phyloP scores from a whole-genome alignment of 1,139 yeast species.

The Magnusiomyces fungicola region DNA sequence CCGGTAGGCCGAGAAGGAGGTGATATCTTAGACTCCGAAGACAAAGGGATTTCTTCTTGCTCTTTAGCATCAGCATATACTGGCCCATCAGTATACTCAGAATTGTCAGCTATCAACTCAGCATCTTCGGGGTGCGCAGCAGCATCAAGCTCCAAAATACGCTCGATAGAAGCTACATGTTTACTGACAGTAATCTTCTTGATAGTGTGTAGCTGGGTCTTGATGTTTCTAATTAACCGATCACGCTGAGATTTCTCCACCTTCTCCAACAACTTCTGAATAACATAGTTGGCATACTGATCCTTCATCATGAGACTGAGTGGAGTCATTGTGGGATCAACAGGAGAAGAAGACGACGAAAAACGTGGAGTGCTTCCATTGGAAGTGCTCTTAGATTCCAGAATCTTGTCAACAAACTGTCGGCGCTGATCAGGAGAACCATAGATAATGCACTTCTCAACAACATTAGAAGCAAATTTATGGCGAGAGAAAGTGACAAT shows the following conservation, averaged over 20 bases:
- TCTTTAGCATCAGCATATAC: neutral
- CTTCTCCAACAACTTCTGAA: slow-evolving; percentile 86
- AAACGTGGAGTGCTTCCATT: slow-evolving; percentile 34
- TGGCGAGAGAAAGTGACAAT: slow-evolving; percentile 83
- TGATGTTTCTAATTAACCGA: slow-evolving; percentile 33
- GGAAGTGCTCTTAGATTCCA: slow-evolving; percentile 25
- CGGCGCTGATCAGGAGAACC: slow-evolving; percentile 60
- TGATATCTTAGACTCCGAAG: neutral
- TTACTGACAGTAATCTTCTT: slow-evolving; percentile 52
- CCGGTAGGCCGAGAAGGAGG: neutral
- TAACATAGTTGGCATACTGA: slow-evolving; percentile 94
- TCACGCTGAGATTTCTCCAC: slow-evolving; percentile 51
- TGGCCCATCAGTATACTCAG: neutral
- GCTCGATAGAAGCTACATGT: slow-evolving; percentile 82
- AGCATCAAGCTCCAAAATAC: slow-evolving; percentile 39
- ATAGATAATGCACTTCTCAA: slow-evolving; percentile 81
- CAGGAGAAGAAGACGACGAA: neutral
- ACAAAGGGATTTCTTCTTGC: too few species aligned
- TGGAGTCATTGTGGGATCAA: slow-evolving; percentile 23
- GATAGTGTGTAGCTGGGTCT: slow-evolving; percentile 35
- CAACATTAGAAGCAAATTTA: slow-evolving; percentile 96
- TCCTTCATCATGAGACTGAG: slow-evolving; percentile 78
- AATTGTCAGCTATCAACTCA: neutral
- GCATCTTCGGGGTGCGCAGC: neutral
- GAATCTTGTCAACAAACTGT: slow-evolving; percentile 54